Percentiles rank a stretch among this genome's conserved stretches.
phyloP scores from a whole-genome alignment of 164 flowering plant genomes.

The Vitis riparia region DNA sequence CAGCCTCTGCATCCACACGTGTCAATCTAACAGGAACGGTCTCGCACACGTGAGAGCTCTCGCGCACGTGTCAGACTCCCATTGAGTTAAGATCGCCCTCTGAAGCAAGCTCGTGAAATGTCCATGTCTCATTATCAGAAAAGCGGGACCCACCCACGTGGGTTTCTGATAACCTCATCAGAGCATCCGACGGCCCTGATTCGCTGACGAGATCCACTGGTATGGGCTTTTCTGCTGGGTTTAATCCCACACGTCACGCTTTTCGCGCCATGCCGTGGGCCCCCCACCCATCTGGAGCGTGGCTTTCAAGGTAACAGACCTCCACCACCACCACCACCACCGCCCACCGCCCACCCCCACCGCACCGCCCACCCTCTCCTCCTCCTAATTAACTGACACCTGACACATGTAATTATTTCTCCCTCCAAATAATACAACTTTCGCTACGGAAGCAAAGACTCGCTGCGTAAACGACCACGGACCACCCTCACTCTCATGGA shows the following conservation, averaged over 20 bases:
- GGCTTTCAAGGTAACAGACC: conserved; percentile 13
- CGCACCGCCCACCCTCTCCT: too few relatives aligned
- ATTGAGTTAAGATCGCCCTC: neutral
- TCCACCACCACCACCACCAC: conserved; percentile 7
- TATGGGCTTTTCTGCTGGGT: neutral
- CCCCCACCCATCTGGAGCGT: conserved; percentile 1
- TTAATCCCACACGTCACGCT: conserved; percentile 29
- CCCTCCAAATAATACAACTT: too few relatives aligned
- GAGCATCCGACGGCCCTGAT: conserved; percentile 15
- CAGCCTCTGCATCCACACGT: neutral
- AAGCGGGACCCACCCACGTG: conserved; percentile 20
- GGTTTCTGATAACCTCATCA: neutral
- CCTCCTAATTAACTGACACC: too few relatives aligned
- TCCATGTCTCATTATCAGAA: conserved; percentile 14
- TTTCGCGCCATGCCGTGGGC: conserved; percentile 22
- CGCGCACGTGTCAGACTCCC: neutral
- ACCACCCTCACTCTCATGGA: too few relatives aligned
- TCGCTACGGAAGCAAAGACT: too few relatives aligned
- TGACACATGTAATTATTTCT: too few relatives aligned
- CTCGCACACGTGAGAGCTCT: neutral
- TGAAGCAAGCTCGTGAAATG: conserved; percentile 14
- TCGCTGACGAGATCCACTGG: conserved; percentile 9
- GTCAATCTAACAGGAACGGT: neutral
- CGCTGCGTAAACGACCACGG: too few relatives aligned
- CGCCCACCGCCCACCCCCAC: too few relatives aligned